Evolutionary conservation across 176 grass and related monocot species (phyloP).

Genomic region (Secale cereale): DNA sequence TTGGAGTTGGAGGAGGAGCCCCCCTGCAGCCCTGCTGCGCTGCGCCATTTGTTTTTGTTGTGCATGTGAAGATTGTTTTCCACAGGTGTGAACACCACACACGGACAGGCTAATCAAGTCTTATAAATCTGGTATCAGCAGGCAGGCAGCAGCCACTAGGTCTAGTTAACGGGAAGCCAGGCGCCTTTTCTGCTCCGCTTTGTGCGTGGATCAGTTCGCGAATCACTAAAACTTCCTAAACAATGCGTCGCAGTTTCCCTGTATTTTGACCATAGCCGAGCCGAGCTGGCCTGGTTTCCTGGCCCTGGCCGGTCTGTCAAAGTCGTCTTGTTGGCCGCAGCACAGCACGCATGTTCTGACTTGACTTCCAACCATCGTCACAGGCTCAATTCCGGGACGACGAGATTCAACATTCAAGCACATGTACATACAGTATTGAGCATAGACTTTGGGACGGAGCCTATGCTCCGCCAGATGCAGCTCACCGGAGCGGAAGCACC

Average conservation of each 20-base stretch:
- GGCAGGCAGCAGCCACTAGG: background rate
- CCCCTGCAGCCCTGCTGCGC: background rate
- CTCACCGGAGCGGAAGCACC: background rate
- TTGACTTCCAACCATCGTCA: background rate
- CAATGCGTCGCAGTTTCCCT: background rate
- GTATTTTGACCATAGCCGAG: background rate
- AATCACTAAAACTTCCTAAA: background rate
- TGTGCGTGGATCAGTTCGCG: background rate
- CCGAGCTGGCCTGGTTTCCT: background rate
- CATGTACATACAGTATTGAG: background rate
- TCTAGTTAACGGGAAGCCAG: background rate
- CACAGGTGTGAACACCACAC: background rate
- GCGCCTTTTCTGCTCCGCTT: background rate
- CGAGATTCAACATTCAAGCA: background rate
- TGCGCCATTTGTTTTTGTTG: background rate
- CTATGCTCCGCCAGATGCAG: background rate
- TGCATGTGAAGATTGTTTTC: conserved; percentile 47
- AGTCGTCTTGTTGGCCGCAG: background rate
- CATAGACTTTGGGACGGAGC: background rate
- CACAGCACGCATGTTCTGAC: background rate
- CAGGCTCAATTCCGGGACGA: background rate
- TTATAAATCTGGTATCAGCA: background rate
- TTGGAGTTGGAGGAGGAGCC: background rate
- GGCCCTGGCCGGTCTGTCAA: background rate
- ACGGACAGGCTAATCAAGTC: background rate